Conservation (phyloP, 768 basidiomycete genomes). For the Psilocybe tampanensis region DNA sequence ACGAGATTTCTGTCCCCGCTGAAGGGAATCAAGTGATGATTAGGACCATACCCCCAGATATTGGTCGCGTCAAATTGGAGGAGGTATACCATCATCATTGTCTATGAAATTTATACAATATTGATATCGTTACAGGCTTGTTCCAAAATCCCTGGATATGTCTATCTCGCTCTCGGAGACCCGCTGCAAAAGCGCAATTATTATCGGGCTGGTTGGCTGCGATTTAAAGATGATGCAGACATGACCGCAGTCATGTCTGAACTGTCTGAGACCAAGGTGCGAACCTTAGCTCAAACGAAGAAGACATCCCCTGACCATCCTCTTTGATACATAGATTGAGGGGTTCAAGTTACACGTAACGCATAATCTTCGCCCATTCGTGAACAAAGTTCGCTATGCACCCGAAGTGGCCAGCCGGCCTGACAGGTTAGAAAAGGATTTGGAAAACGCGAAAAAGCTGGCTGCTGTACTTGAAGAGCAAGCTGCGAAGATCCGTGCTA, state of each 20-base stretch:
- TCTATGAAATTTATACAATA: neutral
- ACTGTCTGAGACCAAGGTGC: constrained; percentile 84
- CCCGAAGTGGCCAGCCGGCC: constrained; percentile 83
- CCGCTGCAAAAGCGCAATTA: constrained; percentile 92
- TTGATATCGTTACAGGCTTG: constrained; percentile 56
- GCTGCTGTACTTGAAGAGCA: constrained; percentile 78
- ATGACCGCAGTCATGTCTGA: constrained; percentile 73
- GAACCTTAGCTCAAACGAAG: constrained; percentile 15
- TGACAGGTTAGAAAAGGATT: constrained; percentile 80
- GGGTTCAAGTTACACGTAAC: constrained; percentile 93
- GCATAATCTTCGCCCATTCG: constrained; percentile 77
- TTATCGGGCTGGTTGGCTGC: constrained; percentile 94
- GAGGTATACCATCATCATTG: constrained; percentile 53
- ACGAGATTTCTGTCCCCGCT: constrained; percentile 71
- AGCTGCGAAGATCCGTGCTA: constrained; percentile 51
- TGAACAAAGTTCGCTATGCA: constrained; percentile 76
- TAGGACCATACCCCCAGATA: constrained; percentile 91
- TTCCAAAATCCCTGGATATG: constrained; percentile 74
- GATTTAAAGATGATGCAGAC: constrained; percentile 83
- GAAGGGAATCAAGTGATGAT: constrained; percentile 95
- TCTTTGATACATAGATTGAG: constrained; percentile 64
- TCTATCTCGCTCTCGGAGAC: constrained; percentile 89
- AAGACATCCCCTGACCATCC: neutral
- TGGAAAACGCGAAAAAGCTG: constrained; percentile 73
- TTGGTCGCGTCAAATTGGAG: constrained; percentile 87